These are phyloP conservation scores for Cucurbita argyrosperma DNA, from an alignment of 306 rosid genomes.

Conservation along the genomic window DNA sequence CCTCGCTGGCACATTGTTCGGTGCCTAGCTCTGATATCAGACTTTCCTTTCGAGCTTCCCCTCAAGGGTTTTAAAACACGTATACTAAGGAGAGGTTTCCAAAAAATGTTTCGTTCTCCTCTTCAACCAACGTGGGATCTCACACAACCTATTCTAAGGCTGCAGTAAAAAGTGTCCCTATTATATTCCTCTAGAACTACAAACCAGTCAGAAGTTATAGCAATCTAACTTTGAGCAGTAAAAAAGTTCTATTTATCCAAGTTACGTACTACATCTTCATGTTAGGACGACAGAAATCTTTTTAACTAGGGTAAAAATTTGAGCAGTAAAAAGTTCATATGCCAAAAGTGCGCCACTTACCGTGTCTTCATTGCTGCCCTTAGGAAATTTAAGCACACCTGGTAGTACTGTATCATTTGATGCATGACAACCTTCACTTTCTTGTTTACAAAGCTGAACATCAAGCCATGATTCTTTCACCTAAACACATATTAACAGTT, in stretches of 20 bases:
- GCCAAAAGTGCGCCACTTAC: constrained; percentile 22
- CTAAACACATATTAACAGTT: constrained; percentile 27
- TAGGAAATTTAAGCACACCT: constrained; percentile 65
- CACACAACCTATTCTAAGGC: not conserved
- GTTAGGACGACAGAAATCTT: not conserved
- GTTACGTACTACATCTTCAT: not conserved
- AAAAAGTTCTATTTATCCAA: not conserved
- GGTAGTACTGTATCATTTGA: constrained; percentile 35
- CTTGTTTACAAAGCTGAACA: constrained; percentile 76
- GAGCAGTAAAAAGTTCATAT: not conserved
- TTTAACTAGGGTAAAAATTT: not conserved
- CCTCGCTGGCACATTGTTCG: no score
- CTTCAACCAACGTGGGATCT: no score
- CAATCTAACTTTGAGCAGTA: not conserved
- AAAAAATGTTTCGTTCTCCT: no score
- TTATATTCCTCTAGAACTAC: not conserved
- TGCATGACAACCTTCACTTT: constrained; percentile 31
- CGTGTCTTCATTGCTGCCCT: constrained; percentile 75
- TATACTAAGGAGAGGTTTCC: no score
- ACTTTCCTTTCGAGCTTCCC: no score
- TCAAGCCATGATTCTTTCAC: constrained; percentile 80
- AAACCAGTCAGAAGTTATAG: not conserved
- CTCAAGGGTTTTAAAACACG: no score
- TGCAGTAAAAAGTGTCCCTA: not conserved
- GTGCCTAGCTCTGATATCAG: no score